These are phyloP conservation scores for Sarocladium strictum DNA, from an alignment of 2,329 filamentous ascomycete species.

Conservation along the genomic window DNA sequence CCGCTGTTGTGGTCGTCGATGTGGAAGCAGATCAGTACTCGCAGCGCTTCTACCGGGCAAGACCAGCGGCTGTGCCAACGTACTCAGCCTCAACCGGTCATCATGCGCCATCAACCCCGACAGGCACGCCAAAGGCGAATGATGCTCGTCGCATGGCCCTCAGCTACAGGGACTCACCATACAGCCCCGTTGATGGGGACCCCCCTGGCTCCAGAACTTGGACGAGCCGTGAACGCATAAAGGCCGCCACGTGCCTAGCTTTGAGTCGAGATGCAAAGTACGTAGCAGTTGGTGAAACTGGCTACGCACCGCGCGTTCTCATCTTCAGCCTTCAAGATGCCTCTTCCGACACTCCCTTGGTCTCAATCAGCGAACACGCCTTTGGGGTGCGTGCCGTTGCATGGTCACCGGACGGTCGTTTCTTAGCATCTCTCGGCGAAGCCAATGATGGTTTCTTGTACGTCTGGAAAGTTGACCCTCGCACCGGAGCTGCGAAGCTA, in stretches of 20 bases:
- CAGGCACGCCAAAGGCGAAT: slow-evolving; percentile 53
- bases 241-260: slow-evolving; percentile 85
- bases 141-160: slow-evolving; percentile 52
- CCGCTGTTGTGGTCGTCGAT: slow-evolving; percentile 84
- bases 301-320: slow-evolving; percentile 84
- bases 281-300: slow-evolving; percentile 90
- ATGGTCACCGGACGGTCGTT: slow-evolving; percentile 82
- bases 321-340: slow-evolving; percentile 81
- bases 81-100: slow-evolving; percentile 49
- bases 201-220: slow-evolving; percentile 64
- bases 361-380: slow-evolving; percentile 81
- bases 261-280: slow-evolving; percentile 83
- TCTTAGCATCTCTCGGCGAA: slow-evolving; percentile 80
- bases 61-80: slow-evolving; percentile 67
- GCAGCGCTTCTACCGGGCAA: slow-evolving; percentile 87
- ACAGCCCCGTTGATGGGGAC: slow-evolving; percentile 52
- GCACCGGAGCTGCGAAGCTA: slow-evolving; percentile 71
- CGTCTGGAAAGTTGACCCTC: slow-evolving; percentile 81
- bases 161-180: slow-evolving; percentile 41
- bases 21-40: slow-evolving; percentile 61
- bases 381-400: slow-evolving; percentile 84
- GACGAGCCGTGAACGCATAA: slow-evolving; percentile 87
- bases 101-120: slow-evolving; percentile 44
- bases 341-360: slow-evolving; percentile 74
- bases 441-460: slow-evolving; percentile 92